Conservation (phyloP, 1,284 basidiomycete genomes). For the Boletus hoseneyae region DNA sequence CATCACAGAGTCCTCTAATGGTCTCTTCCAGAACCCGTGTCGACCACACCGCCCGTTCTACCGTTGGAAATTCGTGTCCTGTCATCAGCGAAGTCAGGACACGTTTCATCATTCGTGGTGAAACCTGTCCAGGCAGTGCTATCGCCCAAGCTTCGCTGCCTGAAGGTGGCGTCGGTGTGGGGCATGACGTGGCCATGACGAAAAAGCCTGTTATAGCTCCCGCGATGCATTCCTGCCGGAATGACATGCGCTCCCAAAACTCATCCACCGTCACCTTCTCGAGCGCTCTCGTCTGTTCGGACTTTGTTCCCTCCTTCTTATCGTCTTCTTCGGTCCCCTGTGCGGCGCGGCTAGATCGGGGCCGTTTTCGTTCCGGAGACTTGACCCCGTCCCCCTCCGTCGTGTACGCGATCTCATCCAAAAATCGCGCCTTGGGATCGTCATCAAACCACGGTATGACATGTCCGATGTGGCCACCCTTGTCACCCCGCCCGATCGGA, state of each 20-base stretch:
- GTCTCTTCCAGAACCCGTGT: constrained; percentile 68
- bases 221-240: constrained; percentile 86
- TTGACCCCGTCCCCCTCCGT: constrained; percentile 58
- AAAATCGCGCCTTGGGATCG: constrained; percentile 89
- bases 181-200: constrained; percentile 48
- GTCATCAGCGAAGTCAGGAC: constrained; percentile 66
- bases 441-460: constrained; percentile 88
- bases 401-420: constrained; percentile 80
- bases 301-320: constrained; percentile 26
- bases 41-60: constrained; percentile 59
- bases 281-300: constrained; percentile 44
- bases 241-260: constrained; percentile 95
- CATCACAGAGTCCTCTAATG: constrained; percentile 68
- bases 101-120: constrained; percentile 62
- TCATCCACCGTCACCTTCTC: constrained; percentile 62
- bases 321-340: constrained; percentile 27
- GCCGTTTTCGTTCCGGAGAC: constrained; percentile 58
- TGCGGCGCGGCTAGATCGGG: constrained; percentile 28
- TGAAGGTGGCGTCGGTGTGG: background rate
- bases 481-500: constrained; percentile 16
- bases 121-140: constrained; percentile 54
- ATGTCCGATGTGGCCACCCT: constrained; percentile 53
- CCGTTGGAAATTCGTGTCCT: constrained; percentile 74
- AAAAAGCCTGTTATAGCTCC: constrained; percentile 91
- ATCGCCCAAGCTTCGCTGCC: too few relatives aligned